Evolutionary conservation across 2,329 filamentous ascomycete species (phyloP).

Genomic region (Zalaria obscura): DNA sequence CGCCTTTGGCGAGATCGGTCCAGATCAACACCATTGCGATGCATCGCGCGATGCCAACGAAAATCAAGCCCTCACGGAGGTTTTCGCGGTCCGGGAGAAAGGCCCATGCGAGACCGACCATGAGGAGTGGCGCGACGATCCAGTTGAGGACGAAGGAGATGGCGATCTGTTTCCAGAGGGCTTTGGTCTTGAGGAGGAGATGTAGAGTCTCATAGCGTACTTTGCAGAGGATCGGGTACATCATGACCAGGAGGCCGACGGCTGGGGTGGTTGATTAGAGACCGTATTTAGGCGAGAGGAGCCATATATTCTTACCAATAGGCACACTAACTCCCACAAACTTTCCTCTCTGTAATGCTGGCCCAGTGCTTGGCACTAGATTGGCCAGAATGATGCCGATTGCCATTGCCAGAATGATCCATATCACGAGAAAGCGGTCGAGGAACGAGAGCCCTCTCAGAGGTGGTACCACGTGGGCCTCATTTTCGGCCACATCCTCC

Average conservation of each 20-base stretch:
- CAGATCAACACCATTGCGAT: constrained; percentile 83
- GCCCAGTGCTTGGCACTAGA: constrained; percentile 49
- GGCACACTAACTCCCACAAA: constrained; percentile 60
- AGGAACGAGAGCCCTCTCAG: constrained; percentile 28
- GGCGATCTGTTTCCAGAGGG: constrained; percentile 63
- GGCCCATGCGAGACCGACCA: constrained; percentile 60
- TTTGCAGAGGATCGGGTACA: constrained; percentile 87
- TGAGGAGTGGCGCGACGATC: constrained; percentile 68
- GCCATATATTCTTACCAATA: constrained; percentile 35
- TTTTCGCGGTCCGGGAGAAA: constrained; percentile 36
- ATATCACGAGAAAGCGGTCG: constrained; percentile 31
- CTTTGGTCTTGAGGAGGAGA: constrained; percentile 43
- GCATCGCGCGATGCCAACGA: constrained; percentile 73
- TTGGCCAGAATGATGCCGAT: constrained; percentile 65
- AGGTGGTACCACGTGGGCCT: constrained; percentile 1
- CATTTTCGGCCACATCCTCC: not conserved
- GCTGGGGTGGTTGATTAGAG: constrained; percentile 24
- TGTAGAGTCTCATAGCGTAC: constrained; percentile 66
- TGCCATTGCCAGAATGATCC: constrained; percentile 69
- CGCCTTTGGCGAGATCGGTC: constrained; percentile 64
- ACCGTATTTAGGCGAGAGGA: not conserved
- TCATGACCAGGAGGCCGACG: constrained; percentile 74
- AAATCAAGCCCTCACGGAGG: constrained; percentile 50
- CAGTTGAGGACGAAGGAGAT: constrained; percentile 71
- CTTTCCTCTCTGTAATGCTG: constrained; percentile 51